Evolutionary conservation across 2,329 filamentous ascomycete species (phyloP).

Genomic region (Chrysosporium keratinophilum): DNA sequence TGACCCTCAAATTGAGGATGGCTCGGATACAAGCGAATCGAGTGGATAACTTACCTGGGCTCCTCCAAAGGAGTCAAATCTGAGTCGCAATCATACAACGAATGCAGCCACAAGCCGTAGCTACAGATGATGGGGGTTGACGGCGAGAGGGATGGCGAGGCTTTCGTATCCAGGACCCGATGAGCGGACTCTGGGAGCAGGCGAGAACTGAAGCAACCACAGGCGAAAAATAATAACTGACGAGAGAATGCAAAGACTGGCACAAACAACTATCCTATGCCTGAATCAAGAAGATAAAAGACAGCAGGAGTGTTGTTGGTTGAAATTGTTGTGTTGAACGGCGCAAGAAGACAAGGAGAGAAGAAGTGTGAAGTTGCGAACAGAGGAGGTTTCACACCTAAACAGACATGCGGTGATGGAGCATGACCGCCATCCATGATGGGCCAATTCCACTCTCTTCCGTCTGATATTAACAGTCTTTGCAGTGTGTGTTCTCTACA

Average conservation of each 20-base stretch:
- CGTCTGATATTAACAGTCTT: background rate
- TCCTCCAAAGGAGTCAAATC: conserved; percentile 19
- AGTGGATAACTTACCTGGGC: conserved; percentile 5
- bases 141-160: conserved; percentile 4
- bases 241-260: background rate
- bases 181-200: background rate
- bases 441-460: background rate
- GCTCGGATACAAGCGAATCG: conserved; percentile 29
- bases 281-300: background rate
- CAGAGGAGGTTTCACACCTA: conserved; percentile 13
- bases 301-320: background rate
- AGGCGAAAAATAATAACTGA: background rate
- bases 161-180: conserved; percentile 10
- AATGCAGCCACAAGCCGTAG: conserved; percentile 14
- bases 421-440: conserved; percentile 8
- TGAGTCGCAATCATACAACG: conserved; percentile 26
- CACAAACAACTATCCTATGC: background rate
- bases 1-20: conserved; percentile 18
- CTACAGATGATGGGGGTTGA: conserved; percentile 6
- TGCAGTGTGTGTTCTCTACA: background rate
- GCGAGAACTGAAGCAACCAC: background rate
- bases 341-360: conserved; percentile 1
- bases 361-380: conserved; percentile 9
- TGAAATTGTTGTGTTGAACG: conserved; percentile 6
- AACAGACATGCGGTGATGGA: conserved; percentile 8